A percentile compares a stretch with the other conserved stretches of the same genome.
Conservation (phyloP, 352 stramenopile genomes). For the Pythium sukuiense region DNA sequence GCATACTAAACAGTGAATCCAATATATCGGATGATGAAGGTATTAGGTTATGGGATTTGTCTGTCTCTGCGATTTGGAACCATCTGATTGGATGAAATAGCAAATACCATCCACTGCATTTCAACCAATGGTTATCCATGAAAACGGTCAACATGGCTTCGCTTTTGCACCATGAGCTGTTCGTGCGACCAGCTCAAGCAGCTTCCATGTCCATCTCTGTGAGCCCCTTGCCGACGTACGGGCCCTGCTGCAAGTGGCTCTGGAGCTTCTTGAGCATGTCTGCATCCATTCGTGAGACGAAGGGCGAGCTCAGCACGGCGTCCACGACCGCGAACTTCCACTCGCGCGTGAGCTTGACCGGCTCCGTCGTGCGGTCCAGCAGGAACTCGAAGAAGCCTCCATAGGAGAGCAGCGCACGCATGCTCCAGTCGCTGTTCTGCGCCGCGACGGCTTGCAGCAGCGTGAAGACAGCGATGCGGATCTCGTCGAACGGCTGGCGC, state of each 20-base stretch:
- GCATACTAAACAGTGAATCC: neutral
- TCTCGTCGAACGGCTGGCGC: slow-evolving; percentile 81
- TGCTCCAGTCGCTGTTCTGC: slow-evolving; percentile 79
- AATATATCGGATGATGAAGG: neutral
- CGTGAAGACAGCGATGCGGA: slow-evolving; percentile 74
- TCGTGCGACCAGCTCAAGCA: slow-evolving; percentile 25
- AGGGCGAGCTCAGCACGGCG: slow-evolving; percentile 67
- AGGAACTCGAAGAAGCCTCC: slow-evolving; percentile 87
- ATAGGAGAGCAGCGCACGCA: slow-evolving; percentile 65
- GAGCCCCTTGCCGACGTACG: slow-evolving; percentile 54
- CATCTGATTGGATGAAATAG: neutral
- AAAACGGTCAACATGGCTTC: slow-evolving; percentile 16
- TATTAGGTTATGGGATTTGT: slow-evolving; percentile 6
- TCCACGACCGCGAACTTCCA: slow-evolving; percentile 90
- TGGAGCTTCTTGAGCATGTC: slow-evolving; percentile 58
- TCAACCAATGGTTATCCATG: slow-evolving; percentile 14
- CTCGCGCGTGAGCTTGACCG: slow-evolving; percentile 81
- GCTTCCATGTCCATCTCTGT: slow-evolving; percentile 70
- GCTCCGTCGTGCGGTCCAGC: slow-evolving; percentile 76
- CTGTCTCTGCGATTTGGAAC: neutral
- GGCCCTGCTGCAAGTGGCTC: slow-evolving; percentile 51
- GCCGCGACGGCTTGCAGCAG: slow-evolving; percentile 76
- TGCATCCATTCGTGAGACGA: slow-evolving; percentile 53
- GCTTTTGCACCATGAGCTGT: neutral
- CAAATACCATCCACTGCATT: slow-evolving; percentile 1